Base-by-base conservation (phyloP, 352 stramenopile species). In the Globisporangium solare region DNA sequence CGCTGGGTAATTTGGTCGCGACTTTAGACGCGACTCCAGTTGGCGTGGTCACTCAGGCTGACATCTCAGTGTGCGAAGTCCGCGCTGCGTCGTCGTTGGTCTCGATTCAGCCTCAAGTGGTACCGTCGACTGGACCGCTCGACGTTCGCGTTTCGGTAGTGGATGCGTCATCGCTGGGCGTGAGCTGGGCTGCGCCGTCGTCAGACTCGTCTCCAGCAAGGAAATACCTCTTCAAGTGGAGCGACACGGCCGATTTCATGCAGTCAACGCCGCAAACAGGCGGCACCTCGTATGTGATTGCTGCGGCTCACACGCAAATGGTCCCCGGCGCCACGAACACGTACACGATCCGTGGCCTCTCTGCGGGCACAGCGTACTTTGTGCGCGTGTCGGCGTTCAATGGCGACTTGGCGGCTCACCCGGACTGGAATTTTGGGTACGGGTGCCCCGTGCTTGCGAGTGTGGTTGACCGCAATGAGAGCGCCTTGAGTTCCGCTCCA, bases 301-400 rank as follows among this genome's bases (percentile, higher is more conserved):
- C 83, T 5, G 61, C 76, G 15, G 49, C 37, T 0, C 83, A 72
- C 56, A 76, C 71, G 2, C 62, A 89, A 18, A 72, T 96, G 0
- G 61, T 91, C 1, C 22, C 52, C 0, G 59, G 59, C 53, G 12
- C 71, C 6, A 13, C 59, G 27, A 56, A 68, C 2, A 65, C 64
- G 6, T 95, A 97, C 68, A 85, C 83, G 5, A 96, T 99, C 52
- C 52, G 68, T 6, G 82, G 78, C 15, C 74, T 98, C 37, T 66
- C 71, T 1, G 82, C 86, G 10, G 92, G 80, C 6, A 75, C 84
- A 3, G 51, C 74, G 10, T 97, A 98, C 60, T 95, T 80, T 47
- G 82, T 98, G 6, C 81, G 89, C 2, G 92, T 99, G 3, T 88
- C 85, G 1, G 81, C 90, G 15, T 88, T 84, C 62, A 98, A 97